phyloP scores from a whole-genome alignment of 2,329 filamentous ascomycete genomes.

The Ceratocystis harringtonii region DNA sequence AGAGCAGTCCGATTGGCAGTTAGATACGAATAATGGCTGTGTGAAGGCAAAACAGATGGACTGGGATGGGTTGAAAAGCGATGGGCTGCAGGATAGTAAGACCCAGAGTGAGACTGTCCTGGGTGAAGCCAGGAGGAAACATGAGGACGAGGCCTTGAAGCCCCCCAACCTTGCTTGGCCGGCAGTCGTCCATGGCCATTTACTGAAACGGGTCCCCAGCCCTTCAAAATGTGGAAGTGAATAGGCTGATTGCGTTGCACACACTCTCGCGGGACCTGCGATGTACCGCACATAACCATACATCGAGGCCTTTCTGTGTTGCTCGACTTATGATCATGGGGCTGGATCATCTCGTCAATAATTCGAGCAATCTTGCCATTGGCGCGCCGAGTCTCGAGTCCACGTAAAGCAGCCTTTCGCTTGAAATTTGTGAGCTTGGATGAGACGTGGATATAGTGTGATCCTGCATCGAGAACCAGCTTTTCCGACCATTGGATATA shows the following conservation, averaged over 20 bases:
- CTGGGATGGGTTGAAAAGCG: not conserved
- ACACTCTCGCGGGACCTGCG: not conserved
- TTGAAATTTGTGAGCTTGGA: not conserved
- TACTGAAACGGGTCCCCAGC: not conserved
- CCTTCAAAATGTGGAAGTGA: not conserved
- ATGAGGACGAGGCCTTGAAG: too few relatives aligned
- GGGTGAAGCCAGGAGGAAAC: not conserved
- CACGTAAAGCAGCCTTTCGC: not conserved
- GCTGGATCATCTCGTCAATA: not conserved
- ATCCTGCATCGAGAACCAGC: not conserved
- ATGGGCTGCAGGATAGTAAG: not conserved
- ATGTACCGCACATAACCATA: conserved; percentile 1
- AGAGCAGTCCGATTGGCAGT: not conserved
- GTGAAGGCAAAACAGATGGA: not conserved
- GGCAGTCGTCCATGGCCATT: not conserved
- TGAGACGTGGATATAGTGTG: not conserved
- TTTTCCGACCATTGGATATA: not conserved
- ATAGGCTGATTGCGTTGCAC: not conserved
- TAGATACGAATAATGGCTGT: not conserved
- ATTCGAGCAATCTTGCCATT: not conserved
- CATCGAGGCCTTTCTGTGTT: not conserved
- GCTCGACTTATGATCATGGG: too few relatives aligned
- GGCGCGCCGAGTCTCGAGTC: not conserved
- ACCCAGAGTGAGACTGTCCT: not conserved
- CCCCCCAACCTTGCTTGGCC: not conserved